phyloP scores from a whole-genome alignment of 2,329 filamentous ascomycete genomes.

The Pleurostoma richardsiae region DNA sequence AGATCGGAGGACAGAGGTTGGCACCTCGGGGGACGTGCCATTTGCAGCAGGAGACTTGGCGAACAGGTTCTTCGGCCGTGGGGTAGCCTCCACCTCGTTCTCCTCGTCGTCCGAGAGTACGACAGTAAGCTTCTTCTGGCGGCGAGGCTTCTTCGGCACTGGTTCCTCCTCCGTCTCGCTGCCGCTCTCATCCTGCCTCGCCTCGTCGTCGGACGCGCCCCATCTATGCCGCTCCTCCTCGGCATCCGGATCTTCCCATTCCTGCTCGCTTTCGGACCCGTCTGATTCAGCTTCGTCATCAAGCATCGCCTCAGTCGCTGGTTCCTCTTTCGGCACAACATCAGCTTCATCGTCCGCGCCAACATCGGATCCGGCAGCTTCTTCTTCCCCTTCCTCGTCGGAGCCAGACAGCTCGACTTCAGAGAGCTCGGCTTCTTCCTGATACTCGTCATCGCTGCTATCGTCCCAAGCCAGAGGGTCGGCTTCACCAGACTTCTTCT shows the following conservation, averaged over 20 bases:
- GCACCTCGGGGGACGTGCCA: slow-evolving; percentile 46
- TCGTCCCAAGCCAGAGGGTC: slow-evolving; percentile 53
- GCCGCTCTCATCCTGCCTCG: too few relatives aligned
- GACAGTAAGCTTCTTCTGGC: slow-evolving; percentile 42
- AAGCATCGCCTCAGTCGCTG: slow-evolving; percentile 21
- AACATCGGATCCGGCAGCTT: slow-evolving; percentile 19
- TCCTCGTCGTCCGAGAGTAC: slow-evolving; percentile 65
- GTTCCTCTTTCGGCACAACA: slow-evolving; percentile 16
- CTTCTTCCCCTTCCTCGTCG: slow-evolving; percentile 27
- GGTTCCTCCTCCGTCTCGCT: slow-evolving; percentile 14
- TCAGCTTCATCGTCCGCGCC: slow-evolving; percentile 25
- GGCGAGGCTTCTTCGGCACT: slow-evolving; percentile 22
- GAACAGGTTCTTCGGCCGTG: slow-evolving; percentile 35
- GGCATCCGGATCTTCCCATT: slow-evolving; percentile 32
- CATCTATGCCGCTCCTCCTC: slow-evolving; percentile 18
- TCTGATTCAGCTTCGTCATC: slow-evolving; percentile 36
- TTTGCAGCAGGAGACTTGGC: slow-evolving; percentile 34
- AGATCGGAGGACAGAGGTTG: slow-evolving; percentile 62
- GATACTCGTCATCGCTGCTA: slow-evolving; percentile 45
- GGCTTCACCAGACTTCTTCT: slow-evolving; percentile 36
- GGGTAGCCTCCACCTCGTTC: slow-evolving; percentile 45
- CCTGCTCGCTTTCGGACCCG: slow-evolving; percentile 23
- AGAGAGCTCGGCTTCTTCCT: slow-evolving; percentile 29
- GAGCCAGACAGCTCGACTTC: slow-evolving; percentile 39
- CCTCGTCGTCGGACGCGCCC: slow-evolving; percentile 30